Evolutionary conservation across 768 basidiomycete genomes (phyloP).

Genomic region (Auricularia heimuer): DNA sequence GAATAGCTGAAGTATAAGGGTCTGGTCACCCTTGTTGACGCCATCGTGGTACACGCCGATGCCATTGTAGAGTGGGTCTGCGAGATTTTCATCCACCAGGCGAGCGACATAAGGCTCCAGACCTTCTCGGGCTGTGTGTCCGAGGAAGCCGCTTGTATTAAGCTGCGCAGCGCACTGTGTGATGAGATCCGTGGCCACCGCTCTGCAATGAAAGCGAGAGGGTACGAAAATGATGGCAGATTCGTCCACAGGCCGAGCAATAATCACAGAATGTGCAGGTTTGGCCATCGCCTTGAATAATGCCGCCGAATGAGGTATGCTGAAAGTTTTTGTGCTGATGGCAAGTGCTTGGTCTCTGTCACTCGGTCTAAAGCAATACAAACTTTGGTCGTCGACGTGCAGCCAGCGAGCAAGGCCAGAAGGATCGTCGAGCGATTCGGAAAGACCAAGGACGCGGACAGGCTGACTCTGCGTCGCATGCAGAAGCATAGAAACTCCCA

Average conservation of each 20-base stretch:
- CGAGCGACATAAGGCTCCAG: constrained; percentile 50
- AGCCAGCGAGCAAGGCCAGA: constrained; percentile 79
- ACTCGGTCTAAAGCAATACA: constrained; percentile 71
- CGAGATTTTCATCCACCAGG: constrained; percentile 51
- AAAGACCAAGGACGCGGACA: constrained; percentile 68
- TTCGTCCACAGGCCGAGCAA: constrained; percentile 31
- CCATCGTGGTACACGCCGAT: constrained; percentile 82
- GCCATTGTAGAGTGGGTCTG: constrained; percentile 72
- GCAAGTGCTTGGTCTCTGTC: constrained; percentile 75
- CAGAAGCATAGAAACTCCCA: constrained; percentile 64
- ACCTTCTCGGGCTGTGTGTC: constrained; percentile 38
- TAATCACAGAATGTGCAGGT: constrained; percentile 74
- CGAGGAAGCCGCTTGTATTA: constrained; percentile 62
- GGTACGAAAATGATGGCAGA: constrained; percentile 80
- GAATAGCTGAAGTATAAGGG: constrained; percentile 70
- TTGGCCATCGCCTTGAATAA: constrained; percentile 89
- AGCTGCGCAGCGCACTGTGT: constrained; percentile 76
- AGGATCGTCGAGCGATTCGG: constrained; percentile 72
- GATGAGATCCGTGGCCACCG: constrained; percentile 73
- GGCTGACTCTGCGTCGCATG: constrained; percentile 50
- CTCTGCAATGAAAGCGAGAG: constrained; percentile 63
- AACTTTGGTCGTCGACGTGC: constrained; percentile 46
- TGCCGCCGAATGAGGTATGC: constrained; percentile 75
- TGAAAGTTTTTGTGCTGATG: constrained; percentile 65
- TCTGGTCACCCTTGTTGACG: constrained; percentile 54